Base-by-base conservation (phyloP, 352 stramenopile genomes). In the Pythium dissimile region DNA sequence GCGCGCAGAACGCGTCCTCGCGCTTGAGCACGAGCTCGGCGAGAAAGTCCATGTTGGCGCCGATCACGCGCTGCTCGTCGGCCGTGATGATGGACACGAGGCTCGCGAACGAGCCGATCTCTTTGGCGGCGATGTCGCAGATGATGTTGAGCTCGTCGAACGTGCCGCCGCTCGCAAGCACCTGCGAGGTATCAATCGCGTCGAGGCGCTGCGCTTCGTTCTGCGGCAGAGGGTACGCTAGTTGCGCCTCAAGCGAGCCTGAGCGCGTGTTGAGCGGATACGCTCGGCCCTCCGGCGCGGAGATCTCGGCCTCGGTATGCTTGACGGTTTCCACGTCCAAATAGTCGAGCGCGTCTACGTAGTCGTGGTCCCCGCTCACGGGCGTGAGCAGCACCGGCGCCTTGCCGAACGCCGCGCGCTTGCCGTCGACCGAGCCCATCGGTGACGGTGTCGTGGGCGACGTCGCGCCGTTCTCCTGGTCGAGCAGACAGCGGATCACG, bases 141-240 rank as follows among this genome's bases (percentile, higher is more conserved):
- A 89, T 79, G 52, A 86, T 80, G 21, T 77, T 72, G 13, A 89
- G 69, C 48, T 89, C 79, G 13, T 81, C 74, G 20, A 16, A n/a
- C n/a, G n/a, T n/a, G n/a, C n/a, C n/a, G n/a, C n/a, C n/a, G n/a
- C n/a, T n/a, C n/a, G n/a, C n/a, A n/a, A n/a, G n/a, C n/a, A n/a
- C n/a, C n/a, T n/a, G n/a, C n/a, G n/a, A n/a, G n/a, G n/a, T n/a
- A n/a, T 69, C 54, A 50, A 89, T 82, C 4, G 71, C 56, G 27
- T 75, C 32, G 2, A 86, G 48, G 39, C 79, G 79, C 30, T 74
- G 27, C 16, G 62, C 63, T 53, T 89, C 79, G 62, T 77, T 83
- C 16, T 23, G 49, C 5, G 65, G 56, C 15, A 72, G 58, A 8
- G 72, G 71, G 30, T 59, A 70, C 0, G 66, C 55, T 16, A 73